Evolutionary conservation across 805 yeast genomes (phyloP), one percentile per base, ranked within the genome.

Genomic region (Metschnikowia picachoensis): DNA sequence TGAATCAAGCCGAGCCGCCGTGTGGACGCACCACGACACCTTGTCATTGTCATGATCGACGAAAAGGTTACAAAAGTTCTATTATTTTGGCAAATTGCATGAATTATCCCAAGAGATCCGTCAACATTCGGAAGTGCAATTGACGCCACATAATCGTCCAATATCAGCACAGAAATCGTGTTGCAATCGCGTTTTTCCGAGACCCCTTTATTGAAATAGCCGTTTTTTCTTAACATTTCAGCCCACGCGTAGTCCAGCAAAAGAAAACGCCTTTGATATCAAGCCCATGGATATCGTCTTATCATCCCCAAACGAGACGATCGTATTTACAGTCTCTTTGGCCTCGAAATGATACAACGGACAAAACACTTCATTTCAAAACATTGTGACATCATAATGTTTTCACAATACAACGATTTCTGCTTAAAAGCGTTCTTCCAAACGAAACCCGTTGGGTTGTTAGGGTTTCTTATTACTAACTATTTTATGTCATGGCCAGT

Each of bases 341-440:
- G 16, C 8, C 14, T 37, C 35, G 6, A 40, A n/a, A 56, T 77
- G 80, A 56, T 65, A 75, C 41, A 78, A 60, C 10, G 82, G 83
- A 9, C 81, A 60, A 54, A 78, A 78, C 8, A 78, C 82, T 51
- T 78, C 82, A 57, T 78, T 83, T 37, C 75, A 68, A 39, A 76
- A 56, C 9, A 78, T 45, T 39, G 68, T 68, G 8, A 65, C 61
- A 35, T 60, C 67, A 14, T 59, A 46, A 13, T 54, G 39, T 28
- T 55, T 43, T 35, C 80, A 77, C 27, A 77, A 46, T 3, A 58
- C 61, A 8, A 57, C 73, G 63, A 64, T 70, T 64, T 62, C 55
- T 8, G 48, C 35, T 50, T 78, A 53, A 8, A 57, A 1, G 56
- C 58, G 43, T 66, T 63, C 1, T 64, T 60, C 59, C 77, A 68